Conservation (phyloP, 2,329 filamentous ascomycete genomes). For the Colletotrichum sp. region DNA sequence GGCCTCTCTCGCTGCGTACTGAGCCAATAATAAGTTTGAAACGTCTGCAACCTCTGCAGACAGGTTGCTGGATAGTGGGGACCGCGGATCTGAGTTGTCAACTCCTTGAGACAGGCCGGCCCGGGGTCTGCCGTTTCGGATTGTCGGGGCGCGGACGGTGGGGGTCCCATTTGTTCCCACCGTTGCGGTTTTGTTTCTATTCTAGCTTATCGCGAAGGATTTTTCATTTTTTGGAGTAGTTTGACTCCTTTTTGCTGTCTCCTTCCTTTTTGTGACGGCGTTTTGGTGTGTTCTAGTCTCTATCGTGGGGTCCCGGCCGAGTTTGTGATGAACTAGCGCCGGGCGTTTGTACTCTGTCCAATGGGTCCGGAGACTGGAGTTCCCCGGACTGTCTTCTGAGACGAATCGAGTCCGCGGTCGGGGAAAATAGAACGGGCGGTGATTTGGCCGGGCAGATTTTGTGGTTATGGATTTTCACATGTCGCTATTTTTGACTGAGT, state of each 20-base stretch:
- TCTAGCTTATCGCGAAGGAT: not conserved
- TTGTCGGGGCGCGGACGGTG: not conserved
- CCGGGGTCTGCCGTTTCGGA: constrained; percentile 9
- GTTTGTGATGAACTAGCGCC: not conserved
- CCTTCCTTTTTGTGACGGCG: not conserved
- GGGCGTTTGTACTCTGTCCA: not conserved
- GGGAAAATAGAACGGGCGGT: not conserved
- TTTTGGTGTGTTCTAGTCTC: not conserved
- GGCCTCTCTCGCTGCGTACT: not conserved
- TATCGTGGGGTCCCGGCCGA: not conserved
- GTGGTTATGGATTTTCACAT: not conserved
- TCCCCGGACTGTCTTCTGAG: not conserved
- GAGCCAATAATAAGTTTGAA: not conserved
- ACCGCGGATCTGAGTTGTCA: not conserved
- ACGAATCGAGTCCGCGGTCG: not conserved
- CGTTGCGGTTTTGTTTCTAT: not conserved
- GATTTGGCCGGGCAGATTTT: not conserved
- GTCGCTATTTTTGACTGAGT: not conserved
- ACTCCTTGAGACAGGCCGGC: constrained; percentile 13
- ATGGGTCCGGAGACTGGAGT: not conserved
- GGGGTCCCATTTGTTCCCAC: not conserved
- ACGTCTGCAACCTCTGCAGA: not conserved
- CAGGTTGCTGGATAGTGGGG: not conserved
- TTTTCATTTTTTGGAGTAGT: not conserved
- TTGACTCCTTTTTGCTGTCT: not conserved